phyloP scores from a whole-genome alignment of 495 filamentous ascomycete genomes.

The Platismatia glauca region DNA sequence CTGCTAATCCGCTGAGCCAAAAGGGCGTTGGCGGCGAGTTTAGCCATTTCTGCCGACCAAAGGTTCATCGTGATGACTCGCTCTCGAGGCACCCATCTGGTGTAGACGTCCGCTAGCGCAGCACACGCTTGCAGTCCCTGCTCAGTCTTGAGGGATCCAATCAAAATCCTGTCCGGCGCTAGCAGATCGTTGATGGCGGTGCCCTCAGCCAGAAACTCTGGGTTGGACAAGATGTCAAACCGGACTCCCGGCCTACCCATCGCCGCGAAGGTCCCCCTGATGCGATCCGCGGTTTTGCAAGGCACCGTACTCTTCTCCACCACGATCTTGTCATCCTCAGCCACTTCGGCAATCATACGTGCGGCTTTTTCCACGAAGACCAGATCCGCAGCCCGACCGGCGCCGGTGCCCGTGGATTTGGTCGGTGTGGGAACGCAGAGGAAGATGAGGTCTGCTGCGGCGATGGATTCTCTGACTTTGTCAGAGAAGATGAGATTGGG shows the following conservation, averaged over 20 bases:
- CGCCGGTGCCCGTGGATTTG: conserved; percentile 59
- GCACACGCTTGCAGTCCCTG: conserved; percentile 53
- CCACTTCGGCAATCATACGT: conserved; percentile 55
- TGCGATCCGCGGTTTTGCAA: conserved; percentile 62
- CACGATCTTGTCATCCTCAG: conserved; percentile 59
- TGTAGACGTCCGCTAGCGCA: conserved; percentile 55
- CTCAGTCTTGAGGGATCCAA: conserved; percentile 54
- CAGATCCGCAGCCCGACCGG: conserved; percentile 64
- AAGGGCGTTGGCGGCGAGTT: conserved; percentile 74
- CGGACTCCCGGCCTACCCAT: conserved; percentile 47
- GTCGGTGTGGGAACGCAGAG: conserved; percentile 78
- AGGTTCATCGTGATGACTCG: conserved; percentile 65
- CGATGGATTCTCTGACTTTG: conserved; percentile 50
- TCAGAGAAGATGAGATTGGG: conserved; percentile 66
- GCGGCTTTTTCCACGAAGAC: conserved; percentile 63
- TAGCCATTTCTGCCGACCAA: conserved; percentile 74
- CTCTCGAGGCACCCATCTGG: conserved; percentile 56
- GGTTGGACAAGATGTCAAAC: conserved; percentile 77
- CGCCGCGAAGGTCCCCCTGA: conserved; percentile 50
- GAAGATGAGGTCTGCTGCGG: conserved; percentile 64
- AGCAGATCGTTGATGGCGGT: conserved; percentile 64
- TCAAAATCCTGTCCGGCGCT: conserved; percentile 66
- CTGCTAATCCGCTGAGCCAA: conserved; percentile 76
- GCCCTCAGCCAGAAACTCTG: conserved; percentile 75
- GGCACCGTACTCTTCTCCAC: conserved; percentile 84